Base-by-base conservation (phyloP, 1,284 basidiomycete species). In the Naganishia sp. region DNA sequence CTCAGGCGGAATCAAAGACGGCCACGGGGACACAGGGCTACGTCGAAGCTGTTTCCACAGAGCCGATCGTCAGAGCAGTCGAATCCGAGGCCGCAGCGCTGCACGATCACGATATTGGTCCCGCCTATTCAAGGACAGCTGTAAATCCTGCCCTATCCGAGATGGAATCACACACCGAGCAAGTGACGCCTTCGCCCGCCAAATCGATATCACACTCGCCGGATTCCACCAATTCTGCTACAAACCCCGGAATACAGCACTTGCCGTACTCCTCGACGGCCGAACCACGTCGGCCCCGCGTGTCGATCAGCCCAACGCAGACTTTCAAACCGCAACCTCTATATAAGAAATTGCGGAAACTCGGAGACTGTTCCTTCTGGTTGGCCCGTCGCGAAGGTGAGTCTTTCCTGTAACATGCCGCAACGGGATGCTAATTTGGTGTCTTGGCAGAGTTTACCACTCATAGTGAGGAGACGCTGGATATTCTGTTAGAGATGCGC, bases 351-450 rank as follows among this genome's bases (percentile, higher is more conserved):
- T 21, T 60, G 32, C 42, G 31, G 23, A 39, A 51, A 18, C 32
- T 62, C 15, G 52, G 49, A 1, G 58, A 66, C 43, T 66, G 58
- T 50, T 52, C 65, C 2, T 51, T 49, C 42, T 66, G 65, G 65
- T 31, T 66, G 57, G 64, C 49, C 15, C 32, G 47, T n/a, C 42
- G 63, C 35, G 35, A 56, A 57, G 39, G 63, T 50, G 31, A 56
- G 63, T 32, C 52, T 28, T 18, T 53, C n/a, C 32, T 1, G 32
- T 15, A 3, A 10, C 41, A 43, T 9, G 17, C 31, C 5, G 15
- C 2, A 11, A 45, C 5, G 23, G 25, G 17, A 32, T 39, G 42
- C 28, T 61, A 18, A 23, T 18, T 35, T 47, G 2, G 50, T 41
- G 13, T 39, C 35, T 13, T 25, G 31, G n/a, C n/a, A 61, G 63